Evolutionary conservation across 306 rosid genomes (phyloP).

Genomic region (Datisca glomerata): DNA sequence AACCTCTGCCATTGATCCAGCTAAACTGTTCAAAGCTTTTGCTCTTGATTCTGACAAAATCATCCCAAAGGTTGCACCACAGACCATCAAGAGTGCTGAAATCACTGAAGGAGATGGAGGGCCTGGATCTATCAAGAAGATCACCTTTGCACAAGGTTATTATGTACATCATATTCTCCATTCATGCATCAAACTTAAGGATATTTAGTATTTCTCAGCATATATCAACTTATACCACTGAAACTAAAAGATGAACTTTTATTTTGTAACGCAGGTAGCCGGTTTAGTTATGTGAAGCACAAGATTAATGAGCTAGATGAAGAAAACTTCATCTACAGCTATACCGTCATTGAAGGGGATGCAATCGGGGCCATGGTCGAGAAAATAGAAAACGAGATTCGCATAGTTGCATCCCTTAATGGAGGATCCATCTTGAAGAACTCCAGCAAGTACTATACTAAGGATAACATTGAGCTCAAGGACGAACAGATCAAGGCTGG

Average conservation of each 20-base stretch:
- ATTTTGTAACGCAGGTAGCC: conserved; percentile 13
- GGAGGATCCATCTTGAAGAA: conserved; percentile 36
- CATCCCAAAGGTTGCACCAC: conserved; percentile 19
- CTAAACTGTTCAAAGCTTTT: conserved; percentile 29
- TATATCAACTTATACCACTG: no score
- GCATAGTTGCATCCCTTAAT: conserved; percentile 9
- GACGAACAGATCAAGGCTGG: conserved; percentile 25
- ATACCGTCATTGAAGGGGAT: conserved; percentile 32
- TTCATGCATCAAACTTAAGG: neutral
- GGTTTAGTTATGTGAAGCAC: conserved; percentile 24
- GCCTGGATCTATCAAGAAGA: conserved; percentile 33
- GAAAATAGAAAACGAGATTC: conserved; percentile 25
- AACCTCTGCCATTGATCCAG: conserved; percentile 18
- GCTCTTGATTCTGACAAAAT: conserved; percentile 18
- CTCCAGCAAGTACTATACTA: conserved; percentile 23
- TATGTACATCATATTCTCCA: neutral
- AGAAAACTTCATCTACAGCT: conserved; percentile 19
- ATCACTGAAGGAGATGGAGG: conserved; percentile 34
- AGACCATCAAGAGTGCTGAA: conserved; percentile 10
- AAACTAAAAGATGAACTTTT: no score
- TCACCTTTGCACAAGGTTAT: conserved; percentile 16
- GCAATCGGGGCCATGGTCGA: conserved; percentile 21
- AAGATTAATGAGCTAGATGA: conserved; percentile 23
- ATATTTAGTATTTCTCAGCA: neutral
- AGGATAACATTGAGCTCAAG: conserved; percentile 14